Base-by-base conservation (phyloP, 192 early-diverging fungal genomes). In the Backusella liffmaniae region DNA sequence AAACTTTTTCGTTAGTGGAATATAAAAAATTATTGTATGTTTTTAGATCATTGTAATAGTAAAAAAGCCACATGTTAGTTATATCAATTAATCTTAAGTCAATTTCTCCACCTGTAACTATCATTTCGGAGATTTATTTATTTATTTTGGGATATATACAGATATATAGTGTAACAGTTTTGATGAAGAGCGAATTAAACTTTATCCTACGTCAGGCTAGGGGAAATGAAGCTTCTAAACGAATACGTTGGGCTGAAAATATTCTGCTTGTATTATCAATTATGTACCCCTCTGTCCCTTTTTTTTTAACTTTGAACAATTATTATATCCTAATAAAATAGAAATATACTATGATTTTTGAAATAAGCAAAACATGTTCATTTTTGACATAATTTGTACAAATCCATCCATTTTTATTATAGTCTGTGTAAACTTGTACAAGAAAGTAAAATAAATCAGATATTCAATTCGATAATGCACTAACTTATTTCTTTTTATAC, bases 381-480 rank as follows among this genome's bases (percentile, higher is more conserved):
- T 59, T 59, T 62, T 62, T 62, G 56, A 62, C 56, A 62, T 62
- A 62, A 62, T 62, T 62, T 62, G 21, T 62, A 62, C 56, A 62
- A 29, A 62, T 62, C 56, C 21, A 29, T 62, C 56, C 56, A 62
- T 62, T 62, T 62, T 62, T 29, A 62, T 62, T 62, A 62, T 29
- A 62, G 56, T 62, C 56, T 62, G 56, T 62, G 56, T 62, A 62
- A 23, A 62, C 56, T 62, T 62, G 56, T 29, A 62, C 56, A 62
- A 62, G 9, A 62, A 62, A 62, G 29, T 62, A 62, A 62, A 62
- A 62, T 62, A 62, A 62, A 62, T 62, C 56, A 62, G 56, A 62
- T 29, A 26, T 26, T 21, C 56, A 62, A 62, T 62, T 62, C 56
- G 26, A 62, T 62, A 62, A n/a, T 10, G 12, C 23, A 62, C 56